Evolutionary conservation across 306 rosid genomes (phyloP).

Genomic region (Vachellia pachyceras): DNA sequence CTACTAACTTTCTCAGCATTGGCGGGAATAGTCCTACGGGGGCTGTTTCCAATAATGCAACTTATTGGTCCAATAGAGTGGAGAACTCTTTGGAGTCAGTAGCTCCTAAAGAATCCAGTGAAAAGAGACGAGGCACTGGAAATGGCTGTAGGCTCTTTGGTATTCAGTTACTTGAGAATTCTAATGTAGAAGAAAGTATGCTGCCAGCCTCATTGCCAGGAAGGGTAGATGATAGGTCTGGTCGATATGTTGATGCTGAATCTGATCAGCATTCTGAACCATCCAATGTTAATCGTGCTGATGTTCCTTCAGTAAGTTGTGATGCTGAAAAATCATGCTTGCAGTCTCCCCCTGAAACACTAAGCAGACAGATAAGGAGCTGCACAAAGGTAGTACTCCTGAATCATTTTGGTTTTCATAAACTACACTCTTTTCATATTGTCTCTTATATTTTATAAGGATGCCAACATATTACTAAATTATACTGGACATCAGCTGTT

Average conservation of each 20-base stretch:
- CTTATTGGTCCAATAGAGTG: slow-evolving; percentile 68
- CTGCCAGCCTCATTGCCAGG: slow-evolving; percentile 55
- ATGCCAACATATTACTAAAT: neutral
- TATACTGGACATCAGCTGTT: neutral
- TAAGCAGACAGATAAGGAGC: slow-evolving; percentile 92
- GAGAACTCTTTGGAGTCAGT: slow-evolving; percentile 64
- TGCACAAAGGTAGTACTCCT: slow-evolving; percentile 84
- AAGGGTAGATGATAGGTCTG: slow-evolving; percentile 52
- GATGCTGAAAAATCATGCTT: slow-evolving; percentile 92
- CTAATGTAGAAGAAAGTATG: slow-evolving; percentile 63
- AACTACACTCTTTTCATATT: slow-evolving; percentile 9
- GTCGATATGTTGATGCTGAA: slow-evolving; percentile 70
- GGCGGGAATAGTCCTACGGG: slow-evolving; percentile 64
- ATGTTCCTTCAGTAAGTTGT: slow-evolving; percentile 84
- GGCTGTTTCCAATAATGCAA: slow-evolving; percentile 65
- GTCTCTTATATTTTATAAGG: slow-evolving; percentile 22
- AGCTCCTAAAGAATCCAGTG: slow-evolving; percentile 62
- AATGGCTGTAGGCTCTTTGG: slow-evolving; percentile 92
- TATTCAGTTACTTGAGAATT: slow-evolving; percentile 75
- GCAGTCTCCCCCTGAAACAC: slow-evolving; percentile 82
- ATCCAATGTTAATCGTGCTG: slow-evolving; percentile 76
- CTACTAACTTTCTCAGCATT: slow-evolving; percentile 67
- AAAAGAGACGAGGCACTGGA: slow-evolving; percentile 69
- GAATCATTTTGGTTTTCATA: neutral
- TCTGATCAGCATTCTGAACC: slow-evolving; percentile 91